Evolutionary conservation across 345 rosid species (phyloP).

Genomic region (Melastoma malabathricum): DNA sequence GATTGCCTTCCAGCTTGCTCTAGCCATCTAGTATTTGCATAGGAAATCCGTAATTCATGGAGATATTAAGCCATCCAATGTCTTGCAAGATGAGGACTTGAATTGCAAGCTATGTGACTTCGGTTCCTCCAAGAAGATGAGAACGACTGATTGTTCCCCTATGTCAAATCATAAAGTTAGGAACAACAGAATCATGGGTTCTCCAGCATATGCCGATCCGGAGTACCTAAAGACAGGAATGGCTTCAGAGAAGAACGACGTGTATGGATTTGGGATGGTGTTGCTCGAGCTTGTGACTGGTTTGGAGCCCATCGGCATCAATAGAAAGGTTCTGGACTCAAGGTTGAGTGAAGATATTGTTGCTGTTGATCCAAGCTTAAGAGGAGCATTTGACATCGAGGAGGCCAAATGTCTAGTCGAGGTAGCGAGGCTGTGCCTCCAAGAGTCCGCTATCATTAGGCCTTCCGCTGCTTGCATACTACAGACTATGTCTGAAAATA

Average conservation of each 20-base stretch:
- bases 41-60: constrained; percentile 71
- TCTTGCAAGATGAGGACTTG: constrained; percentile 43
- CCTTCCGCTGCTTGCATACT: constrained; percentile 11
- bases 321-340: background rate
- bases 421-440: constrained; percentile 14
- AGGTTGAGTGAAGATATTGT: constrained; percentile 3
- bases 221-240: constrained; percentile 59
- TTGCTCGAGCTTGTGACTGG: constrained; percentile 64
- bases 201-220: constrained; percentile 72
- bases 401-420: constrained; percentile 19
- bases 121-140: constrained; percentile 32
- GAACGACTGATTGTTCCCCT: constrained; percentile 48
- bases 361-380: constrained; percentile 21
- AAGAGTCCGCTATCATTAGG: constrained; percentile 9
- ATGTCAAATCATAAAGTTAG: background rate
- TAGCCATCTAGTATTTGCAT: constrained; percentile 64
- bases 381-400: constrained; percentile 13
- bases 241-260: constrained; percentile 63
- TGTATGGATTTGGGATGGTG: constrained; percentile 63
- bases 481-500: background rate
- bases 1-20: constrained; percentile 57
- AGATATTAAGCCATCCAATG: constrained; percentile 69
- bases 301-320: constrained; percentile 28
- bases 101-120: constrained; percentile 80
- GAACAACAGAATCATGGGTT: constrained; percentile 48